Evolutionary conservation across 345 rosid genomes (phyloP).

Genomic region (Hibiscus syriacus): DNA sequence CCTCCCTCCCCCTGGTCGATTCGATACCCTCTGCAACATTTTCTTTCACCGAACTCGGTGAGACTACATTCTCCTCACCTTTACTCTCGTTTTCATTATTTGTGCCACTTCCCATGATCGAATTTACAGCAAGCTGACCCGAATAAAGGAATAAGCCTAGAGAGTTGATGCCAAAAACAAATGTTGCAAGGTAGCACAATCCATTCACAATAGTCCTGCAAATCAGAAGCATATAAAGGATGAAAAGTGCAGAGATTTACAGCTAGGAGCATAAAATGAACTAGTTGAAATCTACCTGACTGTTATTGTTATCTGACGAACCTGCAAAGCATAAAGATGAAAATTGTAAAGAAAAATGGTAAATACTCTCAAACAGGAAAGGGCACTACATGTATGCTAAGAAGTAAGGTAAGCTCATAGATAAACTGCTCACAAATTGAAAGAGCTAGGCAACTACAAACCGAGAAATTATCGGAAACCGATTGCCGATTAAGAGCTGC

Average conservation of each 20-base stretch:
- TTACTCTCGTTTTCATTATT: conserved; percentile 18
- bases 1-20: conserved; percentile 31
- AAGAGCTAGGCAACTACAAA: conserved; percentile 2
- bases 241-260: conserved; percentile 10
- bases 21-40: conserved; percentile 21
- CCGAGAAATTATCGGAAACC: conserved; percentile 20
- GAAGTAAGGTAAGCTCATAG: not conserved
- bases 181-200: conserved; percentile 86
- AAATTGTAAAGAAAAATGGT: conserved; percentile 3
- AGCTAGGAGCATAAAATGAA: not conserved
- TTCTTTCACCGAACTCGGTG: conserved; percentile 22
- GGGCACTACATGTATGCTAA: not conserved
- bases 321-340: conserved; percentile 42
- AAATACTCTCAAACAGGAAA: not conserved
- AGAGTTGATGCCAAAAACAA: conserved; percentile 78
- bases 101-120: conserved; percentile 37
- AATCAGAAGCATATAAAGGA: not conserved
- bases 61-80: conserved; percentile 16
- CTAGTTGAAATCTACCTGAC: conserved; percentile 41
- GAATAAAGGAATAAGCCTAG: conserved; percentile 73
- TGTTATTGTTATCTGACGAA: conserved; percentile 78
- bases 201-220: conserved; percentile 86
- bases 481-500: conserved; percentile 72
- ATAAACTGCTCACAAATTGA: not conserved
- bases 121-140: conserved; percentile 59